Percentiles rank a stretch among this genome's conserved stretches.
Evolutionary conservation across 441 rosid genomes (phyloP).

Genomic region (Bocquillonia castaneifolia): DNA sequence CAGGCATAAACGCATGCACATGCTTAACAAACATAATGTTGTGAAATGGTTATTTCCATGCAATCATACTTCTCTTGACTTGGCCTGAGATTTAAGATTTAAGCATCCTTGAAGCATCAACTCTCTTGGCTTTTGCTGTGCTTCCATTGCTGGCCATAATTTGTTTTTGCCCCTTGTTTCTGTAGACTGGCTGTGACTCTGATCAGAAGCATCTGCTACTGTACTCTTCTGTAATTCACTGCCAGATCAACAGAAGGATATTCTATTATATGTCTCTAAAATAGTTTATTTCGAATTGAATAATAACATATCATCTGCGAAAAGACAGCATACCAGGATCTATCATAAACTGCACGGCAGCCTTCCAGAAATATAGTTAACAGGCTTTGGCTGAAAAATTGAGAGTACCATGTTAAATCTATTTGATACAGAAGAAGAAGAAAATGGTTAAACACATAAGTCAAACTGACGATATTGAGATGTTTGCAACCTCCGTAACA

Average conservation of each 20-base stretch:
- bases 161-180: constrained; percentile 21
- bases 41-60: background rate
- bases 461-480: background rate
- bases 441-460: constrained; percentile 5
- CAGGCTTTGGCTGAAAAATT: constrained; percentile 51
- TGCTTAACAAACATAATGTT: background rate
- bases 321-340: constrained; percentile 42
- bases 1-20: background rate
- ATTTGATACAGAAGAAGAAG: background rate
- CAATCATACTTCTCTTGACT: constrained; percentile 31
- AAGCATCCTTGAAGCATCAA: constrained; percentile 25
- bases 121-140: constrained; percentile 27
- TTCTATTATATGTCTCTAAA: background rate
- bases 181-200: constrained; percentile 8
- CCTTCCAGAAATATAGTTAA: constrained; percentile 52
- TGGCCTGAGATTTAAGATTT: constrained; percentile 19
- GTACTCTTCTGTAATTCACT: constrained; percentile 35
- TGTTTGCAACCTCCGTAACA: constrained; percentile 48
- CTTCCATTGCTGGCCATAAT: constrained; percentile 25
- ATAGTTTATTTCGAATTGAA: constrained; percentile 7
- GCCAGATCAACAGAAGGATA: no score
- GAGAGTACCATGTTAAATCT: constrained; percentile 18
- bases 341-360: constrained; percentile 58
- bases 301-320: background rate
- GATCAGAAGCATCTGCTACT: constrained; percentile 30